These are phyloP conservation scores for Akanthomyces dipterigenus DNA, from an alignment of 2,329 filamentous ascomycete genomes.

Conservation along the genomic window DNA sequence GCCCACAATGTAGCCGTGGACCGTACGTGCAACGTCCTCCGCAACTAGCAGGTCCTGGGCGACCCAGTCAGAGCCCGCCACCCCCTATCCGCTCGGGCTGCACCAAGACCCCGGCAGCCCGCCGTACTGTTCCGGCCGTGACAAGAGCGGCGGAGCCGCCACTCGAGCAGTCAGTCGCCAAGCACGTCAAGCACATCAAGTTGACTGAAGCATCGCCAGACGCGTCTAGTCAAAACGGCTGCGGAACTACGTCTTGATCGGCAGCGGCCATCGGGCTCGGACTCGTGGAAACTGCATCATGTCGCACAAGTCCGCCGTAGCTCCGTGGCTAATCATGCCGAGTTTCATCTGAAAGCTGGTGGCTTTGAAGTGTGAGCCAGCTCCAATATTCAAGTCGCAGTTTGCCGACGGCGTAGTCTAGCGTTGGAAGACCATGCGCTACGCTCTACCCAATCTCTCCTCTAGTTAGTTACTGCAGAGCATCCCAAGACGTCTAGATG, in stretches of 20 bases:
- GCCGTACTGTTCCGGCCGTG: background rate
- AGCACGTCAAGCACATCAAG: background rate
- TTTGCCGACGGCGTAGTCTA: too few relatives aligned
- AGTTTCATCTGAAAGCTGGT: too few relatives aligned
- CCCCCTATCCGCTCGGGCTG: conserved; percentile 8
- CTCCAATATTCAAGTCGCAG: too few relatives aligned
- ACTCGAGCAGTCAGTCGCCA: too few relatives aligned
- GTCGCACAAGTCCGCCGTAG: too few relatives aligned
- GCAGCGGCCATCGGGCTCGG: background rate
- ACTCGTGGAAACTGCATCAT: background rate
- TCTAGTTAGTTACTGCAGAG: too few relatives aligned
- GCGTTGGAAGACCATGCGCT: too few relatives aligned
- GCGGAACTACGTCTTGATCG: background rate
- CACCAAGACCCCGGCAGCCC: conserved; percentile 6
- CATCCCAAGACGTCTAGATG: too few relatives aligned
- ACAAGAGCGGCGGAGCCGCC: background rate
- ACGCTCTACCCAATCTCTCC: too few relatives aligned
- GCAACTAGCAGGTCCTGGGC: background rate
- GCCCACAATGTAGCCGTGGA: too few relatives aligned
- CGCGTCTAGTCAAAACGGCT: background rate
- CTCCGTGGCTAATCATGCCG: background rate
- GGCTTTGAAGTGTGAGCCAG: too few relatives aligned
- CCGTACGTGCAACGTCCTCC: background rate
- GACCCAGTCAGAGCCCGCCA: conserved; percentile 1
- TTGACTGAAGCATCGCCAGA: background rate